A percentile compares a stretch with the other conserved stretches of the same genome.
These are phyloP conservation scores for Fraxinus albicans DNA, from an alignment of 305 asterid species.

Conservation along the genomic window DNA sequence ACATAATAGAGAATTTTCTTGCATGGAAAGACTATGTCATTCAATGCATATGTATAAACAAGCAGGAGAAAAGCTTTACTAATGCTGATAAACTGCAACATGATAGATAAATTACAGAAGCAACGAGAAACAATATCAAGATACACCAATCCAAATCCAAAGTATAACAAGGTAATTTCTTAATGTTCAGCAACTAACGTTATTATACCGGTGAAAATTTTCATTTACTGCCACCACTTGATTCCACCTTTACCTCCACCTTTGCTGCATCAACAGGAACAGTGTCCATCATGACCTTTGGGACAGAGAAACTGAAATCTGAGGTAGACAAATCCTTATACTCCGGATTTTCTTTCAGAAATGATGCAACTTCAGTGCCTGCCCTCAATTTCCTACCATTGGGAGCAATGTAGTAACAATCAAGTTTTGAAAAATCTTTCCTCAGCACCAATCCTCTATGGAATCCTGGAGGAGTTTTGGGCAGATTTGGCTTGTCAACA, in stretches of 20 bases:
- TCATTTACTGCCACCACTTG: constrained; percentile 11
- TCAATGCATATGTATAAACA: not conserved
- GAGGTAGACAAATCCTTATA: constrained; percentile 24
- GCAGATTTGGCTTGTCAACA: constrained; percentile 56
- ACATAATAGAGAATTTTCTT: not conserved
- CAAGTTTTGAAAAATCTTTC: constrained; percentile 40
- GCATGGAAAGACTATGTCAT: not conserved
- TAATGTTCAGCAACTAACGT: not conserved
- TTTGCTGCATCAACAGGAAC: constrained; percentile 18
- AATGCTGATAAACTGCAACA: not conserved
- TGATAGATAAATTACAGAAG: not conserved
- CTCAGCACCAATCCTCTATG: constrained; percentile 41
- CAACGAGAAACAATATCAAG: not conserved
- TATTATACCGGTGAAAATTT: not conserved
- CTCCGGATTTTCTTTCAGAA: constrained; percentile 41
- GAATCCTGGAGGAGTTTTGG: constrained; percentile 56
- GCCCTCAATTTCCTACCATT: constrained; percentile 48
- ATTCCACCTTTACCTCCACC: constrained; percentile 6
- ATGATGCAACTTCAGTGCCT: constrained; percentile 33
- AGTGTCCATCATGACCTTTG: constrained; percentile 49
- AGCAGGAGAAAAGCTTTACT: not conserved
- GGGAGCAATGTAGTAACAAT: constrained; percentile 48
- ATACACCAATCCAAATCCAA: not conserved
- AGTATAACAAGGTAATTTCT: not conserved
- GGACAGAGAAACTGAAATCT: constrained; percentile 48